Conservation (phyloP, 495 filamentous ascomycete genomes). For the Delitschia confertaspora region DNA sequence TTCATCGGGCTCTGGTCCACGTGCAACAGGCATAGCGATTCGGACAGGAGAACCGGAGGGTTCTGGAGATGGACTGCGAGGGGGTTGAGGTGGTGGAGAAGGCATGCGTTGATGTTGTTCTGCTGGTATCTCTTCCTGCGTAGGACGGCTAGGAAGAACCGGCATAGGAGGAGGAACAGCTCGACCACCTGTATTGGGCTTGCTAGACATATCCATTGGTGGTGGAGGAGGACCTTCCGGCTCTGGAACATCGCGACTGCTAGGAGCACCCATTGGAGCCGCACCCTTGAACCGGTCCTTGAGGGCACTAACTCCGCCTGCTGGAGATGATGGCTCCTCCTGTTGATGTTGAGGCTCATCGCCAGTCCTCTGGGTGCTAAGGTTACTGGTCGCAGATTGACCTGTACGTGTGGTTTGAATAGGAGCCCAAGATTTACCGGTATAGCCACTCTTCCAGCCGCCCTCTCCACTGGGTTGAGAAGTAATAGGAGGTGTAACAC, state of each 20-base stretch:
- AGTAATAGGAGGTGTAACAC: conserved; percentile 46
- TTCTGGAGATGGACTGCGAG: conserved; percentile 52
- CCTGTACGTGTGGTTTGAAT: conserved; percentile 65
- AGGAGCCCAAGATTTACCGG: conserved; percentile 78
- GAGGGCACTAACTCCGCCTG: conserved; percentile 57
- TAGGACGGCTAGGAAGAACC: conserved; percentile 55
- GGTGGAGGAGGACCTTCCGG: conserved; percentile 49
- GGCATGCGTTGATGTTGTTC: conserved; percentile 41
- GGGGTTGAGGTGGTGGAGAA: conserved; percentile 54
- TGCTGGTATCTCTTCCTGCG: conserved; percentile 42
- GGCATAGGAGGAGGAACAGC: conserved; percentile 69
- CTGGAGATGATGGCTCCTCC: conserved; percentile 43
- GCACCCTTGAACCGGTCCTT: conserved; percentile 69
- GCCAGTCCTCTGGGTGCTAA: conserved; percentile 51
- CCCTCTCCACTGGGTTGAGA: conserved; percentile 60
- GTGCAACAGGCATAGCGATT: conserved; percentile 76
- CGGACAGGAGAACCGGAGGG: conserved; percentile 65
- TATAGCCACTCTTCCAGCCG: conserved; percentile 84
- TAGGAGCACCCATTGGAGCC: conserved; percentile 54
- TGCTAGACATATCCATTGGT: conserved; percentile 50
- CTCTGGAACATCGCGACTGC: conserved; percentile 37
- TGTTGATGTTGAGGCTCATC: conserved; percentile 44
- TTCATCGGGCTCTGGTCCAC: conserved; percentile 48
- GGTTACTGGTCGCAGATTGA: conserved; percentile 49
- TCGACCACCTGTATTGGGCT: conserved; percentile 47